Base-by-base conservation (phyloP, 352 stramenopile genomes). In the Thalassiosira hispida region DNA sequence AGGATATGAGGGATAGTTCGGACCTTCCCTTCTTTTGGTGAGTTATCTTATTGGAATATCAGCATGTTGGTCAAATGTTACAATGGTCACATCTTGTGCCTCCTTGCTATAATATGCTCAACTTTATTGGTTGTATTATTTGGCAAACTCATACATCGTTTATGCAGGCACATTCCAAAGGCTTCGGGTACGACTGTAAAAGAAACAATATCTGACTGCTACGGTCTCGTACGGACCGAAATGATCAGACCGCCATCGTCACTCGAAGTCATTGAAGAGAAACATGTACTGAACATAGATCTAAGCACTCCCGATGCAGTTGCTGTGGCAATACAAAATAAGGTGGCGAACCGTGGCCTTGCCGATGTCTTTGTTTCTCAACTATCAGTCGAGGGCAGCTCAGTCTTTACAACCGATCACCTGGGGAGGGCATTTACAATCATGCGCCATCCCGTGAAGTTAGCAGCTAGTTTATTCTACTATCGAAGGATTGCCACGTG, bases 11-110 rank as follows among this genome's bases (percentile, higher is more conserved):
- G 33, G 61, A 74, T 31, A 23, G 25, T 0, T 64, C 67, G 16
- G 68, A 83, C 33, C 31, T 83, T 59, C 67, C 75, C 0, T 83
- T 83, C 27, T 78, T 79, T 73, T 83, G 75, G 75, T 78, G 7
- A 69, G 68, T 70, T 56, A 47, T 16, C 14, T 52, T 18, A 12
- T 52, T 52, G 2, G 44, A 23, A 52, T 3, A 14, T 2, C 14
- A 52, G 3, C 12, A 6, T 4, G 18, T 52, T 57, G 49, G 2
- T 2, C 25, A 33, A 14, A 14, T n/a, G 9, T n/a, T 57, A 4
- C 49, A 31, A 12, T 57, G 9, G 2, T 57, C 16, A 31, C 49
- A 35, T 40, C 14, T 27, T 62, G 29, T 38, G 25, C 42, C 3
- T 18, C 9, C 40, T 22, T 49, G 6, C 35, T 12, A 44, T 44